phyloP scores from a whole-genome alignment of 352 stramenopile genomes.

The Thalassiosira mediterranea region DNA sequence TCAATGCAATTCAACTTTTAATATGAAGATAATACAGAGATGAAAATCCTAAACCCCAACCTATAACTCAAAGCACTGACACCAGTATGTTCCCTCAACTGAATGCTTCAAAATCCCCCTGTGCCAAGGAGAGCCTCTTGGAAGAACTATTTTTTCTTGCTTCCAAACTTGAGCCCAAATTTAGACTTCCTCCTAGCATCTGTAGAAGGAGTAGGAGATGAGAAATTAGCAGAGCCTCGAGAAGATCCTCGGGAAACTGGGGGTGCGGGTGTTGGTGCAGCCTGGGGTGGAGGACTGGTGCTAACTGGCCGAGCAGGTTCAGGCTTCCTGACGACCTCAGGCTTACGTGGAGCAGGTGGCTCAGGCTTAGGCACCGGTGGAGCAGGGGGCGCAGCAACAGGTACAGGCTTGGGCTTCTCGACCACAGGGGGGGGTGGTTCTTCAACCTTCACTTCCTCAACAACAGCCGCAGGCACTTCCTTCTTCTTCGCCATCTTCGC shows the following conservation, averaged over 20 bases:
- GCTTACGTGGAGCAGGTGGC: not conserved
- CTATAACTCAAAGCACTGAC: no score
- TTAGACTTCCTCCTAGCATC: constrained; percentile 1
- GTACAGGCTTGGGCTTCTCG: not conserved
- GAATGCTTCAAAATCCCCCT: no score
- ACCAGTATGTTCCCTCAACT: no score
- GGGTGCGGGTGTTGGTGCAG: constrained; percentile 3
- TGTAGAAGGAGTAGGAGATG: not conserved
- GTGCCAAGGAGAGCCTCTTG: no score
- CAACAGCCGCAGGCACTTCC: not conserved
- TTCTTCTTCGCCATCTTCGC: constrained; percentile 5
- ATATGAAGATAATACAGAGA: no score
- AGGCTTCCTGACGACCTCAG: constrained; percentile 2
- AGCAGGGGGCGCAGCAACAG: not conserved
- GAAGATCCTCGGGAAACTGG: not conserved
- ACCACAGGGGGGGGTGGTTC: not conserved
- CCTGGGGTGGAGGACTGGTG: constrained; percentile 7
- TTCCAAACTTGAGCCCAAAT: constrained; percentile 25
- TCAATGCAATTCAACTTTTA: no score
- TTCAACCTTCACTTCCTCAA: constrained; percentile 5
- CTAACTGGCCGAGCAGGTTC: not conserved
- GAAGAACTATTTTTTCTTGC: constrained; percentile 25
- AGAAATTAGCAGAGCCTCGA: no score
- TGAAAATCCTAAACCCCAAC: no score
- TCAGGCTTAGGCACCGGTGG: constrained; percentile 4